Conservation (phyloP, 345 rosid species). For the Pistacia atlantica region DNA sequence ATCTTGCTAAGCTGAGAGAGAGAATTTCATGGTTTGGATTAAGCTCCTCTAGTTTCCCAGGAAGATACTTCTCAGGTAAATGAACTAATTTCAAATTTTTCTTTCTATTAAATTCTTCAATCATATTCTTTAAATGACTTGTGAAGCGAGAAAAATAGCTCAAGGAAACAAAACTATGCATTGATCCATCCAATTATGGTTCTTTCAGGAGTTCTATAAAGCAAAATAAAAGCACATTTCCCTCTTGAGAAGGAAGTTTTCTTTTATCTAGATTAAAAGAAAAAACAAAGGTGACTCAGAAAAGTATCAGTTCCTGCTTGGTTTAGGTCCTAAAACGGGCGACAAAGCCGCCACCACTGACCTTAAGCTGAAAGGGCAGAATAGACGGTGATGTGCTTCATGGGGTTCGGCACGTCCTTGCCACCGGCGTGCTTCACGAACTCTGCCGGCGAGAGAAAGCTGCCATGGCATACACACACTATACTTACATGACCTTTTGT, state of each 20-base stretch:
- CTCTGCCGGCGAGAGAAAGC: constrained; percentile 47
- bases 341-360: constrained; percentile 6
- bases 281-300: neutral
- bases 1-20: no score
- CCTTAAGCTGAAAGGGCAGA: constrained; percentile 2
- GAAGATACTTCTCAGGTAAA: no score
- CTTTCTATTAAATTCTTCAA: neutral
- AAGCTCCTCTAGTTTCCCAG: no score
- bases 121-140: neutral
- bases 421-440: constrained; percentile 52
- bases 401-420: constrained; percentile 25
- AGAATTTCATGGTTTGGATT: no score
- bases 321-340: neutral
- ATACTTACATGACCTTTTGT: constrained; percentile 39
- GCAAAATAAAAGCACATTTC: neutral
- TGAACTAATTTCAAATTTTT: no score
- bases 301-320: neutral
- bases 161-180: constrained; percentile 1
- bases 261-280: neutral
- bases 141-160: neutral
- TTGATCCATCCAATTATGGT: neutral
- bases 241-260: neutral
- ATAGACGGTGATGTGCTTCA: constrained; percentile 31
- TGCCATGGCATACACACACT: constrained; percentile 62
- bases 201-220: neutral